Base-by-base conservation (phyloP, 2,329 filamentous ascomycete species). In the Paramyrothecium sp. region DNA sequence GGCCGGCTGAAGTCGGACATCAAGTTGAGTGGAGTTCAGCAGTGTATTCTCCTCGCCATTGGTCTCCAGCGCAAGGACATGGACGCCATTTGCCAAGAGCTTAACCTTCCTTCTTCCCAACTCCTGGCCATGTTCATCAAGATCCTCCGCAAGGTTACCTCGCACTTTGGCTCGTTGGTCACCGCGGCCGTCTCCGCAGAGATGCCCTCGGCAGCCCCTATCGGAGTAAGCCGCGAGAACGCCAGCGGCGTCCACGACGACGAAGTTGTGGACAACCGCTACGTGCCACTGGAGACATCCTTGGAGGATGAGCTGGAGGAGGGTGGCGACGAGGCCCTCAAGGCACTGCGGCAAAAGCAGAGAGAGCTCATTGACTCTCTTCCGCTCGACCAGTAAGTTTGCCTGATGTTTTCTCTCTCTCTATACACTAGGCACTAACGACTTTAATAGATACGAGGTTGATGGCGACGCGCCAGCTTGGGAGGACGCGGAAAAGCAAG, bases 121-220 rank as follows among this genome's bases (percentile, higher is more conserved):
- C 79, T 97, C 3, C 81, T 99, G 60, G 93, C 94, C 59, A 96
- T 98, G 89, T 98, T 99, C 74, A 91, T 97, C 72, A 99, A 99
- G 80, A 89, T 97, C 59, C 83, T 97, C 58, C 87, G 92, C 63
- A 98, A 98, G 78, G 83, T 97, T 44, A 90, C 90, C 3, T 81
- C 84, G 3, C 85, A 93, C 69, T 95, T 99, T 75, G 85, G 87
- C 33, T 78, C 81, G 3, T 75, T 98, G 1, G 82, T 97, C 3
- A 85, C 92, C 47, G 86, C 85, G 3, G 92, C 91, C 0, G 88
- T 89, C 12, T 88, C 86, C 56, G 84, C 86, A 2, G 80, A 85
- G 51, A 78, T 93, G 65, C 89, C 89, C 3, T 76, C 79, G 49
- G 73, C 81, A 2, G 79, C 84, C 63, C 78, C 72, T 53, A 77